phyloP scores from a whole-genome alignment of 2,329 filamentous ascomycete species.

The Aureobasidium sp. region DNA sequence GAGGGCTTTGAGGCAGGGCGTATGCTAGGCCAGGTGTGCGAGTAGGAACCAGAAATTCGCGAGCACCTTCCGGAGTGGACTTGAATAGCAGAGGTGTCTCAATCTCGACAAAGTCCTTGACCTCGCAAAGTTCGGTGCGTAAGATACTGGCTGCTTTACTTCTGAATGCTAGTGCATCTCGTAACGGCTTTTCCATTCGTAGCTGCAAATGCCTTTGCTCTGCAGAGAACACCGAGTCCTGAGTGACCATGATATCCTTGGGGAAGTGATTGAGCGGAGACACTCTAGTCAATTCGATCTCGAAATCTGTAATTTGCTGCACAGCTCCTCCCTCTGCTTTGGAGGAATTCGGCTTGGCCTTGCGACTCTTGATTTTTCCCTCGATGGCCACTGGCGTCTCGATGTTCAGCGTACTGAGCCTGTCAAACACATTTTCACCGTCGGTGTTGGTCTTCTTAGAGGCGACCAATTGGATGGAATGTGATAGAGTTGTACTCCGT shows the following conservation, averaged over 20 bases:
- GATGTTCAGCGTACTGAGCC: constrained; percentile 38
- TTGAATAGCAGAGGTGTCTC: constrained; percentile 96
- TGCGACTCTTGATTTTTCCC: constrained; percentile 42
- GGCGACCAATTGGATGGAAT: constrained; percentile 28
- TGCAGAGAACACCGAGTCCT: constrained; percentile 65
- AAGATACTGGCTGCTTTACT: constrained; percentile 50
- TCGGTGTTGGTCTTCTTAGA: constrained; percentile 17
- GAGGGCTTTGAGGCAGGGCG: constrained; percentile 88
- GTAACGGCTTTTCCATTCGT: constrained; percentile 62
- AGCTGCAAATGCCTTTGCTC: constrained; percentile 78
- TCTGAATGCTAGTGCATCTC: constrained; percentile 64
- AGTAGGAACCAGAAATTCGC: constrained; percentile 91
- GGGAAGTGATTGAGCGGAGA: constrained; percentile 66
- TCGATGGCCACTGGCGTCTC: constrained; percentile 50
- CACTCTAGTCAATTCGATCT: constrained; percentile 57
- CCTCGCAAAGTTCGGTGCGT: constrained; percentile 45
- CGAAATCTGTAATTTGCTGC: constrained; percentile 36
- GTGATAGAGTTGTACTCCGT: constrained; percentile 36
- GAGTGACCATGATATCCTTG: constrained; percentile 66
- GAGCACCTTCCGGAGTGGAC: constrained; percentile 89
- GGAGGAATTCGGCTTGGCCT: constrained; percentile 20
- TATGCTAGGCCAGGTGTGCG: constrained; percentile 70
- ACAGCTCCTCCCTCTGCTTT: constrained; percentile 26
- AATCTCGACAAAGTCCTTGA: constrained; percentile 63
- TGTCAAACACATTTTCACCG: constrained; percentile 14